Base-by-base conservation (phyloP, 257 asterid species). In the Misopates orontium region DNA sequence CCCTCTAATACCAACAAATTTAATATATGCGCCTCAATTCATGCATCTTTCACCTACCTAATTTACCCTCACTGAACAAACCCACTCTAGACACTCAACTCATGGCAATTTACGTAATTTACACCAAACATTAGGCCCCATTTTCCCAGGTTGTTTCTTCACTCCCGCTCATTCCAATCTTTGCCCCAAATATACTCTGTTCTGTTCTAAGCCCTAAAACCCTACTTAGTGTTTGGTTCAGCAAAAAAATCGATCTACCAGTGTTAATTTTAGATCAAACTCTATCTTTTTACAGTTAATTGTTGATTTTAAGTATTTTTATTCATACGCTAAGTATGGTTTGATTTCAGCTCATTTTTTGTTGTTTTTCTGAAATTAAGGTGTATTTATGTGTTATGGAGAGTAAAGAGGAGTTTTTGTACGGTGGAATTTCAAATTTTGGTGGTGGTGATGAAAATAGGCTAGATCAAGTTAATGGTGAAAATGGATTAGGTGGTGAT, bases 81-180 rank as follows among this genome's bases (percentile, higher is more conserved):
- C 0, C 16, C 55, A 50, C 39, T 19, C 24, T n/a, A 12, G 16
- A 0, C 4, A 39, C 63, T 60, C 20, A 18, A 66, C 31, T n/a
- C 69, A 77, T 76, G 80, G 79, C 78, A 68, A 31, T 15, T 50
- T 10, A 13, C 51, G 89, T 75, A 78, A 78, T 56, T 72, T 48
- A 36, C 3, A 57, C 10, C 17, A 5, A 22, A 50, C 11, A 45
- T 20, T 39, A 32, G 48, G 71, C 65, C 65, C 56, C 36, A 69
- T 67, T 65, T 58, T n/a, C n/a, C n/a, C n/a, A 5, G 51, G 24
- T 48, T 61, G 14, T 21, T 20, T 12, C 4, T 59, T 62, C 62
- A 22, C 85, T 78, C 79, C 79, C 85, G 79, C 83, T 79, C 87
- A 65, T 68, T 75, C 73, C 60, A 22, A 31, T 75, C 70, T 68